Evolutionary conservation across 345 rosid genomes (phyloP).

Genomic region (Rubroshorea leprosula): DNA sequence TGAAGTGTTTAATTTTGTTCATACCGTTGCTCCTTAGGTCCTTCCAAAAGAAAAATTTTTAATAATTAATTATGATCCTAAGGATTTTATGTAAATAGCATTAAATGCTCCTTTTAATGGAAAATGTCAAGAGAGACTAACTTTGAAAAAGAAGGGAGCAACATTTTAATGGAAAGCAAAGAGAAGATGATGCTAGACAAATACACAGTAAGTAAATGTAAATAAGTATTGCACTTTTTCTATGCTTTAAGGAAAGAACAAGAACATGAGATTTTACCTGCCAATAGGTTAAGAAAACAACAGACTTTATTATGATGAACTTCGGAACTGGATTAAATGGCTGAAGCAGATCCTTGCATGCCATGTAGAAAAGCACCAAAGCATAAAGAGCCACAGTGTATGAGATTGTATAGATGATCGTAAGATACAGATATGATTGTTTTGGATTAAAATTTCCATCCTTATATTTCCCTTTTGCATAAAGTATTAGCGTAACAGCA

Average conservation of each 20-base stretch:
- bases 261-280: constrained; percentile 48
- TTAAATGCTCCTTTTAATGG: neutral
- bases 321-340: constrained; percentile 99
- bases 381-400: constrained; percentile 88
- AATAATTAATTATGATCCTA: neutral
- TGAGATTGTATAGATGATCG: constrained; percentile 85
- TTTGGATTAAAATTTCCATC: constrained; percentile 94
- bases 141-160: neutral
- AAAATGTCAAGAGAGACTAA: neutral
- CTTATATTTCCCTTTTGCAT: constrained; percentile 88
- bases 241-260: neutral
- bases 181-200: neutral
- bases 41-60: neutral
- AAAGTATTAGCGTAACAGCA: constrained; percentile 79
- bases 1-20: no score
- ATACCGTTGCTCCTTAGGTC: neutral
- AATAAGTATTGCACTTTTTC: neutral
- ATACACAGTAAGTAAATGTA: neutral
- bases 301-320: constrained; percentile 90
- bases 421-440: constrained; percentile 86
- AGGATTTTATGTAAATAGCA: no score
- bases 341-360: constrained; percentile 95
- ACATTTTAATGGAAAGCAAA: neutral
- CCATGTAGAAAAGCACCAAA: constrained; percentile 80
- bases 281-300: constrained; percentile 96